Conservation (phyloP, 2,329 filamentous ascomycete species). For the Fusarium citri region DNA sequence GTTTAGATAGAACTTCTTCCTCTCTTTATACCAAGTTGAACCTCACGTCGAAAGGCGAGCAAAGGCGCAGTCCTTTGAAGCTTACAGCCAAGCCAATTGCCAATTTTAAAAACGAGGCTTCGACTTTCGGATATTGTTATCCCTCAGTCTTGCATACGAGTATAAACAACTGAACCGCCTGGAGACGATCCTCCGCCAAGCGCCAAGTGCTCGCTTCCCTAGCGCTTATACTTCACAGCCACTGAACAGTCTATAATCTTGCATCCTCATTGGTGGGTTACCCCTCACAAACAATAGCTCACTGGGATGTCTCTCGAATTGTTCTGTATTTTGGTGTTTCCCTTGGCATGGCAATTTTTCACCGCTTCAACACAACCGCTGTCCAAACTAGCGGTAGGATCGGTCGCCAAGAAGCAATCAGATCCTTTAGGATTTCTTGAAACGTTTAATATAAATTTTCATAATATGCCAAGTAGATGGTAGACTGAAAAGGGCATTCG, state of each 20-base stretch:
- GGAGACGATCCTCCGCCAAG: not conserved
- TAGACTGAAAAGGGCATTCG: rapidly evolving
- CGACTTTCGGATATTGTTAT: not conserved
- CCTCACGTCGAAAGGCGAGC: not conserved
- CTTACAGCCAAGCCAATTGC: not conserved
- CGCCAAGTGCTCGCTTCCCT: not conserved
- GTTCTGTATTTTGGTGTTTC: not conserved
- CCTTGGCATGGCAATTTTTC: not conserved
- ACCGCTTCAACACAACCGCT: not conserved
- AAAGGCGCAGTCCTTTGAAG: not conserved
- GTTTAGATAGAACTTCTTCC: not conserved
- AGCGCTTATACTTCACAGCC: not conserved
- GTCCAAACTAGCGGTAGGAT: not conserved
- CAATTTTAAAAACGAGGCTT: not conserved
- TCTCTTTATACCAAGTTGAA: not conserved
- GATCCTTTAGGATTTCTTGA: not conserved
- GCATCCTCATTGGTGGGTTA: not conserved
- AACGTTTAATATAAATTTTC: not conserved
- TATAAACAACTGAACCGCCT: not conserved
- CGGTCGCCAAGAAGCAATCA: not conserved
- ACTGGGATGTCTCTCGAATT: not conserved
- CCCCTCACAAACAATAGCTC: not conserved
- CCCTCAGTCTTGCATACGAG: not conserved
- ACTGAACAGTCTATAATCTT: not conserved
- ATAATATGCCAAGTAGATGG: not conserved